These are phyloP conservation scores for Phytopythium cucurbitacearum DNA, from an alignment of 352 stramenopile species.

Conservation along the genomic window DNA sequence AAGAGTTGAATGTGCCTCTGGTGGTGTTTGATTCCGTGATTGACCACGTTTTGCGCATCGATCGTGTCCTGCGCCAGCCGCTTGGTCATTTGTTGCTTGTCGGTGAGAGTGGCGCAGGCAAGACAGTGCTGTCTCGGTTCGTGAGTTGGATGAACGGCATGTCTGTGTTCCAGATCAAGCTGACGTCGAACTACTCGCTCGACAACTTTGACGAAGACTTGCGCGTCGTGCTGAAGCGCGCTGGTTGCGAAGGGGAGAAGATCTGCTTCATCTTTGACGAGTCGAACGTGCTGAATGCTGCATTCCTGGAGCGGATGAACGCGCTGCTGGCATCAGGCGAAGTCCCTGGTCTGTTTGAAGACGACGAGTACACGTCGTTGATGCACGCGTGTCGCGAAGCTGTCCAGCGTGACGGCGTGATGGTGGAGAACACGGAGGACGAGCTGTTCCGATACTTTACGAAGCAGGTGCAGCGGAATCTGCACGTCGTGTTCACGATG, in stretches of 20 bases:
- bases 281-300: slow-evolving; percentile 96
- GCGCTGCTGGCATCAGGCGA: slow-evolving; percentile 98
- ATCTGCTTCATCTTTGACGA: slow-evolving; percentile 99
- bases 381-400: slow-evolving; percentile 95
- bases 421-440: slow-evolving; percentile 92
- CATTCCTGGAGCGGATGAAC: slow-evolving; percentile 99
- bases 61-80: slow-evolving; percentile 97
- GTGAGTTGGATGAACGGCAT: slow-evolving; percentile 99
- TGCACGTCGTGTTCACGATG: slow-evolving; percentile 99
- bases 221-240: slow-evolving; percentile 94
- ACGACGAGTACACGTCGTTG: slow-evolving; percentile 97
- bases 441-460: slow-evolving; percentile 98
- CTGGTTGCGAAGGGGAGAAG: slow-evolving; percentile 97
- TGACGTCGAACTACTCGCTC: slow-evolving; percentile 97
- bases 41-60: slow-evolving; percentile 98
- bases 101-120: slow-evolving; percentile 97
- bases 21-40: slow-evolving; percentile 99
- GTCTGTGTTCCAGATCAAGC: slow-evolving; percentile 99
- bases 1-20: slow-evolving; percentile 99
- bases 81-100: slow-evolving; percentile 98
- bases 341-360: slow-evolving; percentile 99
- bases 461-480: slow-evolving; percentile 96
- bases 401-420: slow-evolving; percentile 87
- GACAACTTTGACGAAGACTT: slow-evolving; percentile 99
- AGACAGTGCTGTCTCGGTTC: slow-evolving; percentile 99